These are phyloP conservation scores for Mychonastes homosphaera DNA, from an alignment of 139 green algal genomes.

Conservation along the genomic window DNA sequence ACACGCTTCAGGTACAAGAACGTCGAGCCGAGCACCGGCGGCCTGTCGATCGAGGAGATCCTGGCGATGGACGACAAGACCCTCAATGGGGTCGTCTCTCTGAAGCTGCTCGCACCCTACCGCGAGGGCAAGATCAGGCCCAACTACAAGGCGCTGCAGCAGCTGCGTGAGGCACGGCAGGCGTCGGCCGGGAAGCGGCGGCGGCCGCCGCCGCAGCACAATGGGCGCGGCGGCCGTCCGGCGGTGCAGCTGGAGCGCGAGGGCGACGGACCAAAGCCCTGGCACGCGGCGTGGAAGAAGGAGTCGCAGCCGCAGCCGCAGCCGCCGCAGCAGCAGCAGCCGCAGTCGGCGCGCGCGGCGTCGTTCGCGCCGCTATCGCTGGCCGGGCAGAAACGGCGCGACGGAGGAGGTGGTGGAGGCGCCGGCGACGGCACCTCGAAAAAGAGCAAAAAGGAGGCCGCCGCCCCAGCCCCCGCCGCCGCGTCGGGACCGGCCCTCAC, in stretches of 20 bases:
- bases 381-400: neutral
- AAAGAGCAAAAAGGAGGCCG: slow-evolving; percentile 1
- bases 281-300: slow-evolving; percentile 5
- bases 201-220: slow-evolving; percentile 12
- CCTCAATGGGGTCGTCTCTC: slow-evolving; percentile 69
- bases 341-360: slow-evolving; percentile 25
- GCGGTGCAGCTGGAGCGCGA: neutral
- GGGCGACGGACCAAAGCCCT: neutral
- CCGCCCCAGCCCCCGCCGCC: slow-evolving; percentile 1
- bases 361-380: slow-evolving; percentile 43
- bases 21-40: slow-evolving; percentile 24
- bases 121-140: slow-evolving; percentile 40
- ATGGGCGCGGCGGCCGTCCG: neutral
- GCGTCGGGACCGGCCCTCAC: slow-evolving; percentile 24
- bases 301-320: slow-evolving; percentile 7
- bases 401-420: neutral
- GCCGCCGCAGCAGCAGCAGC: neutral
- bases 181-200: slow-evolving; percentile 11
- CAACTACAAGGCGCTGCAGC: slow-evolving; percentile 51
- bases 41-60: slow-evolving; percentile 69
- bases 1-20: slow-evolving; percentile 65
- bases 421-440: slow-evolving; percentile 2
- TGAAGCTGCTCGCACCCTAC: slow-evolving; percentile 84
- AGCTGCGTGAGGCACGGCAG: slow-evolving; percentile 5
- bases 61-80: slow-evolving; percentile 66